Percentiles rank a stretch among this genome's conserved stretches.
These are phyloP conservation scores for Aegilops sharonensis DNA, from an alignment of 176 grass and related monocot genomes.

Conservation along the genomic window DNA sequence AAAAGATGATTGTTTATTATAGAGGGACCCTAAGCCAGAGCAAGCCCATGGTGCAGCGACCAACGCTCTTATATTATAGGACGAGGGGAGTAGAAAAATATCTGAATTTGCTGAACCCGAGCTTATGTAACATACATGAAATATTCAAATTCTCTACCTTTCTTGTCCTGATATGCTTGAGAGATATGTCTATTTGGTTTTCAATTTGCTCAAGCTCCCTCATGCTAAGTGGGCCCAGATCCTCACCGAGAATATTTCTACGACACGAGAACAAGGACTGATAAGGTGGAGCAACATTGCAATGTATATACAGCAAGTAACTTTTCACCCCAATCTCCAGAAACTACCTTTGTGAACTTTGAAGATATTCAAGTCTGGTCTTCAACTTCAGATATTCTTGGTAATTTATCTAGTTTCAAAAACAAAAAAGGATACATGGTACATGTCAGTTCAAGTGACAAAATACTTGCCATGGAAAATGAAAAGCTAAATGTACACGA, in stretches of 20 bases:
- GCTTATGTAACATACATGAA: not conserved
- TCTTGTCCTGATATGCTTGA: slow-evolving; percentile 67
- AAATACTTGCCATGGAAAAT: not conserved
- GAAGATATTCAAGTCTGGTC: slow-evolving; percentile 64
- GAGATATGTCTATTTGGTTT: slow-evolving; percentile 67
- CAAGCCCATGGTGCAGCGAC: too few species aligned
- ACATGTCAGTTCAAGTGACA: not conserved
- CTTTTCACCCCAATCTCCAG: not conserved
- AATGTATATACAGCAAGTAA: not conserved
- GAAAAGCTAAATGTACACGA: not conserved
- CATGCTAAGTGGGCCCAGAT: slow-evolving; percentile 62
- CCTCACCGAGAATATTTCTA: slow-evolving; percentile 91
- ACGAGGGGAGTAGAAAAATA: not conserved
- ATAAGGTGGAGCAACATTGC: slow-evolving; percentile 4
- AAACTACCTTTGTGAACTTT: slow-evolving; percentile 70
- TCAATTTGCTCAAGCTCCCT: slow-evolving; percentile 81
- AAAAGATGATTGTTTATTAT: too few species aligned
- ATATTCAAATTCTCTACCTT: slow-evolving; percentile 45
- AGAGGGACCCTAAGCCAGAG: too few species aligned
- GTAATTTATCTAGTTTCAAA: slow-evolving; percentile 54
- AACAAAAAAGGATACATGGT: not conserved
- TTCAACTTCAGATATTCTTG: slow-evolving; percentile 83
- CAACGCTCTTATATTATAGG: too few species aligned
- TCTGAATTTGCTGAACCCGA: not conserved
- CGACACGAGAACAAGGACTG: not conserved